Evolutionary conservation across 768 basidiomycete species (phyloP), one percentile per base, ranked within the genome.

Genomic region (Daedaleopsis nitida): DNA sequence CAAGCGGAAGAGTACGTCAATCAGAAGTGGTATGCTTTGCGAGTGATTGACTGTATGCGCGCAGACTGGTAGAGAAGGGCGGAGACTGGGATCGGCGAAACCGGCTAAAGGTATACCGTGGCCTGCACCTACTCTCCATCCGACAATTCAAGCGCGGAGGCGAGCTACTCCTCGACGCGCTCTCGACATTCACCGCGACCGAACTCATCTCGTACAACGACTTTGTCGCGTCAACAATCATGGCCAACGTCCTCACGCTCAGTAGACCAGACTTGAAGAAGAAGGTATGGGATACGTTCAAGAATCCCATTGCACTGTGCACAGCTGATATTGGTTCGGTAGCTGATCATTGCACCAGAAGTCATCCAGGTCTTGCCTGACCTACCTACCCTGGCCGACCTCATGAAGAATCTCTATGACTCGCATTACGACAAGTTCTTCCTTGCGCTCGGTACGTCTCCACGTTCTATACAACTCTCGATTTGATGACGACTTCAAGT

Each of bases 61-160:
- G 19, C 70, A 95, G 93, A 57, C 80, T 97, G 45, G 91, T 97
- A 56, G 95, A 98, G 68, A 85, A 94, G 73, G 96, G 96, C 0
- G 96, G 96, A 48, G 96, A 99, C 76, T 99, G 96, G 96, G 96
- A 99, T 73, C 81, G 96, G 56, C 86, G 95, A 42, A 99, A 98
- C 74, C 85, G 96, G 48, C 85, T 98, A 68, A 99, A 99, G 75
- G 96, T 98, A 44, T 99, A 98, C 78, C 85, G 86, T 53, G 96
- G 90, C 51, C 78, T 97, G 0, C 91, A 96, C 70, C 79, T 89
- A 47, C 76, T 96, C 35, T 90, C 92, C 34, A 89, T 92, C 62
- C 89, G 96, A n/a, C 88, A 96, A 69, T 98, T 98, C 80, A 88
- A 92, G 69, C 84, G 84, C 19, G 94, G 86, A 5, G 87, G 87